Base-by-base conservation (phyloP, 2,329 filamentous ascomycete genomes). In the Laburnicola sp. region DNA sequence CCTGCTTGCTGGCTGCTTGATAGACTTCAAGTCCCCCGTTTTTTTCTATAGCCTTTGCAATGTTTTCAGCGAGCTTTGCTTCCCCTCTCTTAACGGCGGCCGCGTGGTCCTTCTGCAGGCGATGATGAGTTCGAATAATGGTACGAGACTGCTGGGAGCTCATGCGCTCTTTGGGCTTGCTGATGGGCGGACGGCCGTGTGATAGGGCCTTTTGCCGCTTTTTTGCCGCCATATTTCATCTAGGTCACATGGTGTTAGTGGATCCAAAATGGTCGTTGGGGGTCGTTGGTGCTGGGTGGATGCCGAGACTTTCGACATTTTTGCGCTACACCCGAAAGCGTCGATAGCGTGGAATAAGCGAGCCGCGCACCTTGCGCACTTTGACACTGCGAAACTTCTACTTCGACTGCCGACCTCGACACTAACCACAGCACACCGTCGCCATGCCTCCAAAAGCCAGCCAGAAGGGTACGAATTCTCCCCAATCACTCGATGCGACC, bases 1-100 rank as follows among this genome's bases (percentile, higher is more conserved):
- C 84, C 43, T 81, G 78, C 54, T 82, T 83, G 71, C 83, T 86
- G 40, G 84, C 84, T 39, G 79, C 75, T 66, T 87, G 84, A 58
- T 87, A 87, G 23, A 74, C 76, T 57, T 81, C 73, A 45, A 87
- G 68, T 0, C 84, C 84, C 5, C 84, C 84, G 44, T 80, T 77
- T n/a, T 74, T 72, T 22, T 79, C 73, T 49, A 86, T 82, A 46
- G 81, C 72, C 16, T 67, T 64, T 48, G 79, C 71, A 10, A 86
- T 66, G 11, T 72, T 65, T 28, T 66, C 61, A 22, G 77, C 76
- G 27, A 72, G 64, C 16, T 64, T 63, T 16, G 53, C 48, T 48
- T 82, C 73, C 31, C 73, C 71, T 26, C 72, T 65, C 45, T 76
- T 70, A 25, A 78, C 45, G 6, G 84, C 84, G 56, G 75, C 74